A percentile compares a stretch with the other conserved stretches of the same genome.
Evolutionary conservation across 1,284 basidiomycete species (phyloP).

Genomic region (Cystobasidium sp.): DNA sequence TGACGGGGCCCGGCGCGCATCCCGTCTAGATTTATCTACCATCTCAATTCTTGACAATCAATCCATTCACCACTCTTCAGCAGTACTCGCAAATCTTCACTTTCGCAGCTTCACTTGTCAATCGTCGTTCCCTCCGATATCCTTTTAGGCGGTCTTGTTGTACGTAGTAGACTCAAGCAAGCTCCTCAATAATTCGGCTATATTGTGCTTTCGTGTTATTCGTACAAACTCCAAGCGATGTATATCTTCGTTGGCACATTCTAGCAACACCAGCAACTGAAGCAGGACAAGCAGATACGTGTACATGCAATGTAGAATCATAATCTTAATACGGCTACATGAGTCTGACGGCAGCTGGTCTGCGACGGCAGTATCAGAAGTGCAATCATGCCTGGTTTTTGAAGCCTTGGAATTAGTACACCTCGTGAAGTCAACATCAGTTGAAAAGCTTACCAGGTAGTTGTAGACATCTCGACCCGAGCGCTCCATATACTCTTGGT

Average conservation of each 20-base stretch:
- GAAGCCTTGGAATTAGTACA: background rate
- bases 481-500: constrained; percentile 80
- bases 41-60: background rate
- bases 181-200: no score
- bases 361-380: no score
- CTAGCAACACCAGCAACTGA: no score
- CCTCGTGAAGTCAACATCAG: no score
- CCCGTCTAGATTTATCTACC: background rate
- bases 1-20: constrained; percentile 10
- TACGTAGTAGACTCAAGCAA: background rate
- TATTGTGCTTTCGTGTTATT: no score
- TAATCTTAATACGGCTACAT: no score
- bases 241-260: no score
- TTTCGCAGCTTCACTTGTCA: background rate
- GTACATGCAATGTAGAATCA: no score
- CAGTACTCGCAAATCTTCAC: background rate
- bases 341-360: no score
- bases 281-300: no score
- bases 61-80: background rate
- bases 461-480: constrained; percentile 49
- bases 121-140: background rate
- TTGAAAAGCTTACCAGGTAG: constrained; percentile 14
- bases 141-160: background rate
- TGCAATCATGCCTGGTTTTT: no score
- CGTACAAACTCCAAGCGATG: no score